Evolutionary conservation across 768 basidiomycete genomes (phyloP).

Genomic region (Terana coerulea): DNA sequence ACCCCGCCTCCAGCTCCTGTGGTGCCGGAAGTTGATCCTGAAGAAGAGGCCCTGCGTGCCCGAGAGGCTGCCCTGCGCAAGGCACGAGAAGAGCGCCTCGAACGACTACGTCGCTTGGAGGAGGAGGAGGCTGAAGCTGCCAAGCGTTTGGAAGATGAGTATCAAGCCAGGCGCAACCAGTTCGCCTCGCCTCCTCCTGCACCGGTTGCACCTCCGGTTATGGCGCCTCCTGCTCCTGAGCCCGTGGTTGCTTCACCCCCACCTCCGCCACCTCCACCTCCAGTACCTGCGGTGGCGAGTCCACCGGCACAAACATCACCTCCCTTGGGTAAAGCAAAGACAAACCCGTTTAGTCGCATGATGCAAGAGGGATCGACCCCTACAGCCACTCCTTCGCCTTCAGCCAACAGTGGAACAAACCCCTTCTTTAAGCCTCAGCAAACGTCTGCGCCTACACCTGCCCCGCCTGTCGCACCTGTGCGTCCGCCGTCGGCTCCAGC

Average conservation of each 20-base stretch:
- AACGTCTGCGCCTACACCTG: constrained; percentile 26
- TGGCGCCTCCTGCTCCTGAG: constrained; percentile 42
- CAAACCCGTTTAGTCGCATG: constrained; percentile 79
- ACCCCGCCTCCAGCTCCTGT: constrained; percentile 36
- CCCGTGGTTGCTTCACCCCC: constrained; percentile 28
- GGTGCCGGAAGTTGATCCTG: constrained; percentile 60
- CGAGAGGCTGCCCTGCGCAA: constrained; percentile 71
- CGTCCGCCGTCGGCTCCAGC: constrained; percentile 25
- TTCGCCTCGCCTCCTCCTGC: constrained; percentile 33
- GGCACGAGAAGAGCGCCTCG: constrained; percentile 69
- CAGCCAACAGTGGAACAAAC: constrained; percentile 54
- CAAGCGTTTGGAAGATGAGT: constrained; percentile 41
- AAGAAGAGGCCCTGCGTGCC: constrained; percentile 66
- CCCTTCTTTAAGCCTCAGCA: constrained; percentile 67
- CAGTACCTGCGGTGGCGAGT: constrained; percentile 26
- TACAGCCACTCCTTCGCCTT: constrained; percentile 30
- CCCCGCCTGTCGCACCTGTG: neutral
- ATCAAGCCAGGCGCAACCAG: constrained; percentile 26
- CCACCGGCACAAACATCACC: constrained; percentile 23
- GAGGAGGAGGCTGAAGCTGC: constrained; percentile 57
- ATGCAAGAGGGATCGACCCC: constrained; percentile 44
- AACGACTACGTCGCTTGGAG: constrained; percentile 67
- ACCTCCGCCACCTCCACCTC: constrained; percentile 37
- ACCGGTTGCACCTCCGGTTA: constrained; percentile 39
- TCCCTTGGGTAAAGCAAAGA: constrained; percentile 49